phyloP scores from a whole-genome alignment of 2,329 filamentous ascomycete genomes.

The Sphaerulina musiva region DNA sequence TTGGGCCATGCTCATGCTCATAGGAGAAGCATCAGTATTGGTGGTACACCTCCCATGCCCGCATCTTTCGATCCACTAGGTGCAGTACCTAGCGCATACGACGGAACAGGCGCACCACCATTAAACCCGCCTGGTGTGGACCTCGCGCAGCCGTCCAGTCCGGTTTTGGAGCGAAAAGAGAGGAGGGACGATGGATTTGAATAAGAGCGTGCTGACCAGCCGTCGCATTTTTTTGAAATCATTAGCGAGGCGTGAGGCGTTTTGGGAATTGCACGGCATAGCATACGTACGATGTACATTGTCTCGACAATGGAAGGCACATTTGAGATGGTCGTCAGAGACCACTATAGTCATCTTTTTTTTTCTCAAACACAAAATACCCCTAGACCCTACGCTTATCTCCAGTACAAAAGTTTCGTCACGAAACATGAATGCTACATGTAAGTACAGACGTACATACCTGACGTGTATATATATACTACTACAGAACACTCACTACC shows the following conservation, averaged over 20 bases:
- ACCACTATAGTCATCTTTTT: no score
- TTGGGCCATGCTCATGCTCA: conserved; percentile 32
- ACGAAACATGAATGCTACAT: no score
- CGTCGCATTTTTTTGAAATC: not conserved
- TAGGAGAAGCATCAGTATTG: conserved; percentile 40
- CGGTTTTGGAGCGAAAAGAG: conserved; percentile 20
- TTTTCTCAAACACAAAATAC: no score
- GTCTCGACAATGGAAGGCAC: no score
- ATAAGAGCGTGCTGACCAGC: conserved; percentile 12
- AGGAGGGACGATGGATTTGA: conserved; percentile 31
- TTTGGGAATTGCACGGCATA: not conserved
- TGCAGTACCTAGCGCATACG: conserved; percentile 27
- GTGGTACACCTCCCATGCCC: conserved; percentile 17
- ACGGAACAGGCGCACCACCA: conserved; percentile 10
- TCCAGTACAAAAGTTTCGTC: no score
- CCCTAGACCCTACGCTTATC: no score
- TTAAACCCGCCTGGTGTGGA: conserved; percentile 20
- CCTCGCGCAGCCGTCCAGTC: conserved; percentile 13
- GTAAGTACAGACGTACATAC: no score
- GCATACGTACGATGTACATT: conserved; percentile 6
- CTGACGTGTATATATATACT: no score
- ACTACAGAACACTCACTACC: no score
- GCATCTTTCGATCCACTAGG: conserved; percentile 31
- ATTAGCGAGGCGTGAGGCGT: conserved; percentile 9
- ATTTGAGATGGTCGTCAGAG: no score